These are phyloP conservation scores for Fusarium virguliforme DNA, from an alignment of 2,329 filamentous ascomycete species.

Conservation along the genomic window DNA sequence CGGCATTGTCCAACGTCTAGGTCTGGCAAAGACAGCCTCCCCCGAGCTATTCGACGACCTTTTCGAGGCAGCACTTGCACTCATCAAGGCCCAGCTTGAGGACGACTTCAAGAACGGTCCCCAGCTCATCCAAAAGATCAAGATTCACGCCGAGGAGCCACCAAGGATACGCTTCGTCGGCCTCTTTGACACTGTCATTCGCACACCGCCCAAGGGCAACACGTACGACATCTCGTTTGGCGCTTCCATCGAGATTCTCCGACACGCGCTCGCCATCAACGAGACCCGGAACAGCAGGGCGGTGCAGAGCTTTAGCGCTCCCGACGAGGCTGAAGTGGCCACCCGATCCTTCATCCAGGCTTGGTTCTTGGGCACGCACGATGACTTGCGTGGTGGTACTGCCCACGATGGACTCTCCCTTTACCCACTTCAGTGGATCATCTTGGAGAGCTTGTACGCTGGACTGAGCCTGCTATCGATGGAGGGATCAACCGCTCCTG, in stretches of 20 bases:
- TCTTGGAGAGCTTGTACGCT: slow-evolving; percentile 42
- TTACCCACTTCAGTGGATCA: slow-evolving; percentile 48
- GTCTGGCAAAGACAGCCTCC: slow-evolving; percentile 23
- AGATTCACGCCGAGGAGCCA: slow-evolving; percentile 19
- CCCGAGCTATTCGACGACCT: slow-evolving; percentile 39
- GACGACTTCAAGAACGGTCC: slow-evolving; percentile 43
- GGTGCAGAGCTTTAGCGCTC: slow-evolving; percentile 21
- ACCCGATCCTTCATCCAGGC: slow-evolving; percentile 42
- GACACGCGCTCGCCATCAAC: slow-evolving; percentile 47
- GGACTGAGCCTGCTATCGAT: slow-evolving; percentile 29
- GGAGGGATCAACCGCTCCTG: slow-evolving; percentile 12
- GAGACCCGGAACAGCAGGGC: slow-evolving; percentile 36
- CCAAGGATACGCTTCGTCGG: slow-evolving; percentile 48
- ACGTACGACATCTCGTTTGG: slow-evolving; percentile 42
- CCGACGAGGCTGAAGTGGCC: slow-evolving; percentile 28
- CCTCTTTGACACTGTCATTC: slow-evolving; percentile 43
- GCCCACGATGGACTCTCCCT: slow-evolving; percentile 45
- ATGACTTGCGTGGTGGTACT: slow-evolving; percentile 45
- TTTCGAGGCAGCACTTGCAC: slow-evolving; percentile 33
- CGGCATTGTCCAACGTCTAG: slow-evolving; percentile 44
- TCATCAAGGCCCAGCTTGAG: slow-evolving; percentile 45
- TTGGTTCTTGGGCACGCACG: slow-evolving; percentile 48
- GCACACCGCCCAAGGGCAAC: slow-evolving; percentile 14
- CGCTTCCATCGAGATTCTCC: slow-evolving; percentile 36
- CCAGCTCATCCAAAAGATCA: slow-evolving; percentile 32